phyloP scores from a whole-genome alignment of 1,139 yeast genomes.

The Pichiaceae sp. region DNA sequence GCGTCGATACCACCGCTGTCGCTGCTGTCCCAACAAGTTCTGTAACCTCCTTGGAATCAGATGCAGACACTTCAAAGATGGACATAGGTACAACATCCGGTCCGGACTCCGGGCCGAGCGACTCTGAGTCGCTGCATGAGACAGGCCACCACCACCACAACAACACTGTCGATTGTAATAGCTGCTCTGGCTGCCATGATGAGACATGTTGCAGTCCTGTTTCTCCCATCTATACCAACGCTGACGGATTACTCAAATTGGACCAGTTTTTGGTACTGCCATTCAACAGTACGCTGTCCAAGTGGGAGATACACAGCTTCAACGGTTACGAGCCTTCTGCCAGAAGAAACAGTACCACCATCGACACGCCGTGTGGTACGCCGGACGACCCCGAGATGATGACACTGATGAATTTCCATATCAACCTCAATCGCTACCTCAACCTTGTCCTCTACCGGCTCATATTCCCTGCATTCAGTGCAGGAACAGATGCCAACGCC shows the following conservation, averaged over 20 bases:
- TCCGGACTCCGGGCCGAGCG: background rate
- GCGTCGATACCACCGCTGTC: background rate
- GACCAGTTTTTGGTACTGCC: constrained; percentile 20
- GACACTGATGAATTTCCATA: constrained; percentile 23
- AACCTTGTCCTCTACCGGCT: constrained; percentile 24
- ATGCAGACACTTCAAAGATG: background rate
- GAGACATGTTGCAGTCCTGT: background rate
- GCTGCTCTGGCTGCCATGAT: background rate
- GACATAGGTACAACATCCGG: background rate
- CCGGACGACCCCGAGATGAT: constrained; percentile 15
- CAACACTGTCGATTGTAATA: no score
- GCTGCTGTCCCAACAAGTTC: background rate
- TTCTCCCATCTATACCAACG: constrained; percentile 9
- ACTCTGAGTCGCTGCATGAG: background rate
- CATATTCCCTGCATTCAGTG: constrained; percentile 21
- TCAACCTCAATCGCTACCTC: constrained; percentile 25
- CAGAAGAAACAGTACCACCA: background rate
- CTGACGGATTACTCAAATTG: constrained; percentile 14
- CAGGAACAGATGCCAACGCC: constrained; percentile 5
- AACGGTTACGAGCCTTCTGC: constrained; percentile 19
- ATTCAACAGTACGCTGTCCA: constrained; percentile 14
- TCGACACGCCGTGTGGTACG: background rate
- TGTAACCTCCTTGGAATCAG: background rate
- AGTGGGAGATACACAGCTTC: constrained; percentile 17
- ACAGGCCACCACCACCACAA: background rate